phyloP scores from a whole-genome alignment of 2,329 filamentous ascomycete genomes.

The Proliferodiscus dingleyae region DNA sequence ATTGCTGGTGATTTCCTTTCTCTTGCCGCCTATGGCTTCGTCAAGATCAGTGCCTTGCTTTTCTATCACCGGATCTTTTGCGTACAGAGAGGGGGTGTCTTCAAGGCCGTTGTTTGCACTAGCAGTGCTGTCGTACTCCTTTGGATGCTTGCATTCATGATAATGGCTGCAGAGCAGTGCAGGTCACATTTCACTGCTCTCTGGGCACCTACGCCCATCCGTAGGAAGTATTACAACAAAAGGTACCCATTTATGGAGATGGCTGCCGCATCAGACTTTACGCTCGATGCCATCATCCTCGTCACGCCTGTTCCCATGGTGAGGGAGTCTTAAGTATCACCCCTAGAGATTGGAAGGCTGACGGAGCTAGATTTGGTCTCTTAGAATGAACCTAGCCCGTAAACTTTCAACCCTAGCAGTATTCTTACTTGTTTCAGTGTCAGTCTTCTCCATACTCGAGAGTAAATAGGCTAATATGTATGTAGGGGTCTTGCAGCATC shows the following conservation, averaged over 20 bases:
- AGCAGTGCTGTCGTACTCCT: background rate
- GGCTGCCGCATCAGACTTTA: background rate
- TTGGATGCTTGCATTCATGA: background rate
- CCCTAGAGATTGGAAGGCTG: background rate
- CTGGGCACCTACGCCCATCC: background rate
- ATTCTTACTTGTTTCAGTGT: background rate
- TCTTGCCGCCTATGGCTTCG: background rate
- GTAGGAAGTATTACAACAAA: background rate
- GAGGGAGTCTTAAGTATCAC: background rate
- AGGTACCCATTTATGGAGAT: background rate
- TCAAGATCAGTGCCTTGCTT: slow-evolving; percentile 3
- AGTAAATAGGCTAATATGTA: too few relatives aligned
- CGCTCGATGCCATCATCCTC: background rate
- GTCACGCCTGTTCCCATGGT: background rate
- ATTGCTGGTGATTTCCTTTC: background rate
- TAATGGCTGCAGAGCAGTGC: background rate
- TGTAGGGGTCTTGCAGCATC: too few relatives aligned
- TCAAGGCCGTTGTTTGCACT: background rate
- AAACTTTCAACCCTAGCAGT: background rate
- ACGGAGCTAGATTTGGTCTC: background rate
- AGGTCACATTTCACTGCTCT: background rate
- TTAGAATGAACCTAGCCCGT: background rate
- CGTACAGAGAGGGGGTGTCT: background rate
- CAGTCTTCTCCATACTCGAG: too few relatives aligned
- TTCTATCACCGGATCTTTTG: slow-evolving; percentile 6